Conservation (phyloP, 306 rosid species). For the Phaseolus lunatus region DNA sequence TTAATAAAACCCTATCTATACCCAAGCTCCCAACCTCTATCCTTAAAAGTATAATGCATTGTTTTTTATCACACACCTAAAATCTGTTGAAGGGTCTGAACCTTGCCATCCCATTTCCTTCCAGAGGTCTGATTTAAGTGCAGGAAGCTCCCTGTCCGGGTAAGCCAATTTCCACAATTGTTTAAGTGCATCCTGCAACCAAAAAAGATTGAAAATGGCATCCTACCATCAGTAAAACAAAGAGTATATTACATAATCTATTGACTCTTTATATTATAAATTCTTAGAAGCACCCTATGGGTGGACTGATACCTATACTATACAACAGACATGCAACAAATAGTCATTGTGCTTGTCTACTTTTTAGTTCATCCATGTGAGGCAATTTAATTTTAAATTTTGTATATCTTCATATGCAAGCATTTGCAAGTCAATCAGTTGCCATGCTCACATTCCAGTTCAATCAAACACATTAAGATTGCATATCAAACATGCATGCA, state of each 20-base stretch:
- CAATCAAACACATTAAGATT: slow-evolving; percentile 7
- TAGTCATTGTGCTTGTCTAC: slow-evolving; percentile 4
- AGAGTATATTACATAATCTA: slow-evolving; percentile 14
- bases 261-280: slow-evolving; percentile 10
- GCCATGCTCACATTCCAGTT: slow-evolving; percentile 9
- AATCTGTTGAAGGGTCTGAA: slow-evolving; percentile 95
- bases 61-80: slow-evolving; percentile 66
- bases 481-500: slow-evolving; percentile 14
- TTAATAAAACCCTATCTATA: slow-evolving; percentile 41
- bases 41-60: slow-evolving; percentile 9
- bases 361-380: slow-evolving; percentile 15
- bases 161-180: slow-evolving; percentile 89
- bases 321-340: slow-evolving; percentile 23
- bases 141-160: slow-evolving; percentile 80
- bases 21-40: slow-evolving; percentile 4
- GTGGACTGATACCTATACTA: slow-evolving; percentile 11
- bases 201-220: slow-evolving; percentile 17
- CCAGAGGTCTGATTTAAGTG: slow-evolving; percentile 93
- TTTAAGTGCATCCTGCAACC: slow-evolving; percentile 80
- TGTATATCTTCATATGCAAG: slow-evolving; percentile 16
- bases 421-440: slow-evolving; percentile 28
- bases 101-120: slow-evolving; percentile 99
- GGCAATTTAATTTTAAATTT: slow-evolving; percentile 12
- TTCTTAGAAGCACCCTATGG: slow-evolving; percentile 11
- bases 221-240: neutral